Percentiles rank a stretch among this genome's conserved stretches.
Conservation (phyloP, 2,329 filamentous ascomycete species). For the Apiospora aurea region DNA sequence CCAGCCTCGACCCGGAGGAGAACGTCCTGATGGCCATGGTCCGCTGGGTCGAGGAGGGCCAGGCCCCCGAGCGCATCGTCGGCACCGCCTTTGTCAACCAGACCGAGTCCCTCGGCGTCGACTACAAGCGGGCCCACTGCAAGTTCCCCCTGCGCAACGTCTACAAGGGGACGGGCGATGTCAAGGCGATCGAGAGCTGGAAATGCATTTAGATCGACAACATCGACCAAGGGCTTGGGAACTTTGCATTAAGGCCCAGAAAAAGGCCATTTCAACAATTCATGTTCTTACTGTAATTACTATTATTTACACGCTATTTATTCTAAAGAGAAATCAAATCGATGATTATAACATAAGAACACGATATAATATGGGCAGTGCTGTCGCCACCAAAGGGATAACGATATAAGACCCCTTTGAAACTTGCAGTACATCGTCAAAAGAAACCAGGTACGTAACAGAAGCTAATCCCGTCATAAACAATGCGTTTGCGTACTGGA, state of each 20-base stretch:
- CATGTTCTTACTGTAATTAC: not conserved
- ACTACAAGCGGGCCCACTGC: conserved; percentile 32
- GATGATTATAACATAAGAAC: not conserved
- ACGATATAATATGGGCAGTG: too few relatives aligned
- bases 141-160: conserved; percentile 31
- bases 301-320: not conserved
- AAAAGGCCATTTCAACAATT: not conserved
- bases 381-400: too few relatives aligned
- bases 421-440: too few relatives aligned
- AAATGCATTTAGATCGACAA: not conserved
- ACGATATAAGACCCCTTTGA: too few relatives aligned
- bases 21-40: conserved; percentile 55
- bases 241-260: not conserved
- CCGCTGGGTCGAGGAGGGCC: conserved; percentile 52
- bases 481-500: too few relatives aligned
- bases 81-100: conserved; percentile 35
- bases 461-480: too few relatives aligned
- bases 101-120: conserved; percentile 26
- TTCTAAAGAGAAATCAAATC: not conserved
- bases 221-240: not conserved
- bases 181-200: conserved; percentile 20
- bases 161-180: conserved; percentile 28
- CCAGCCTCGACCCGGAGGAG: conserved; percentile 43
- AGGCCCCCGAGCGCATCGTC: conserved; percentile 46
- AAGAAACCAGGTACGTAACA: too few relatives aligned